Evolutionary conservation across 169 alveolate genomes (phyloP).

Genomic region (Plasmodium relictum): DNA sequence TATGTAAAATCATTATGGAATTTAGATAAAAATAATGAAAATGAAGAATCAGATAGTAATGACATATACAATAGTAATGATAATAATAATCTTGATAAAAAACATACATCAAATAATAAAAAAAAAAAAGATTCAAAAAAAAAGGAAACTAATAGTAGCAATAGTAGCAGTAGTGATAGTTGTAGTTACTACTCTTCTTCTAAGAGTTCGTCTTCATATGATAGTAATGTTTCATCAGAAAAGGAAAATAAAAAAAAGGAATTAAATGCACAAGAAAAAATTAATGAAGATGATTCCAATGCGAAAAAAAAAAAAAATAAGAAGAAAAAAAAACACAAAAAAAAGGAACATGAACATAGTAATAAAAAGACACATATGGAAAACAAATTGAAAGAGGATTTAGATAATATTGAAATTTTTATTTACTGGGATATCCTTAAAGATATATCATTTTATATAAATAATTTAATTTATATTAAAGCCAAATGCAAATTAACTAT

Average conservation of each 20-base stretch:
- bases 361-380: neutral
- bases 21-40: conserved; percentile 57
- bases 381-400: neutral
- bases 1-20: conserved; percentile 76
- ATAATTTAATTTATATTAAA: conserved; percentile 62
- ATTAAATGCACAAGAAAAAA: conserved; percentile 67
- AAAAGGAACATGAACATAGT: neutral
- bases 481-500: conserved; percentile 72
- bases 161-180: conserved; percentile 10
- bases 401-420: conserved; percentile 2
- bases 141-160: neutral
- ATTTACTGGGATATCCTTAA: conserved; percentile 72
- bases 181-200: conserved; percentile 1
- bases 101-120: conserved; percentile 7
- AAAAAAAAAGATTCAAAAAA: conserved; percentile 24
- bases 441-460: conserved; percentile 71
- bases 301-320: neutral
- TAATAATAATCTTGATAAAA: neutral
- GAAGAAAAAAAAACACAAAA: neutral
- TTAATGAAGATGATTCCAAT: conserved; percentile 31
- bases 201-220: conserved; percentile 31
- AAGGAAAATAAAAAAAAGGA: conserved; percentile 65
- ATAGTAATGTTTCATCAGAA: conserved; percentile 69
- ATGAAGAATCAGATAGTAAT: conserved; percentile 29
- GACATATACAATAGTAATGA: conserved; percentile 6